These are phyloP conservation scores for Clarireedia paspali DNA, from an alignment of 2,329 filamentous ascomycete genomes.

Conservation along the genomic window DNA sequence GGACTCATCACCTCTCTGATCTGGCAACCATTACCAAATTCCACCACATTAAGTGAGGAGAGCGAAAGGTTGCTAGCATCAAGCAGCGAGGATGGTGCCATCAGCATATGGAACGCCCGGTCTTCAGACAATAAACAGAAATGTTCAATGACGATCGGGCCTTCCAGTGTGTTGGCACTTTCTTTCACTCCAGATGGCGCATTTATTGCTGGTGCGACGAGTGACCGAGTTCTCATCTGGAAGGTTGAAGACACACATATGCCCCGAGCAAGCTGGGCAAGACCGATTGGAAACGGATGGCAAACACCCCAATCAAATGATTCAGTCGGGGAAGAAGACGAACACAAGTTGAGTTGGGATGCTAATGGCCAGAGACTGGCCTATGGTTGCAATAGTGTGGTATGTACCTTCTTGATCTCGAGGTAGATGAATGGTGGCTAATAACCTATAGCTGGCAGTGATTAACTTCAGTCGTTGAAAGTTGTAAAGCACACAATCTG, in stretches of 20 bases:
- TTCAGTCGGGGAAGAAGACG: constrained; percentile 48
- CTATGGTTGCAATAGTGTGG: constrained; percentile 55
- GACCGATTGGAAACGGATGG: constrained; percentile 48
- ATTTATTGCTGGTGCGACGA: constrained; percentile 55
- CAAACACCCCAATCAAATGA: constrained; percentile 45
- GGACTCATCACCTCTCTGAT: constrained; percentile 49
- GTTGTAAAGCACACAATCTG: not conserved
- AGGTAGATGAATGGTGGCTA: not conserved
- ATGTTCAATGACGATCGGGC: constrained; percentile 53
- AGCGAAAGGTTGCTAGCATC: constrained; percentile 43
- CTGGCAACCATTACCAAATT: constrained; percentile 49
- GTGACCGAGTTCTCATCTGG: constrained; percentile 54
- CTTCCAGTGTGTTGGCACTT: constrained; percentile 45
- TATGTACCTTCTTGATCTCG: constrained; percentile 33
- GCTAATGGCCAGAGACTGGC: constrained; percentile 53
- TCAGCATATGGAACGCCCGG: constrained; percentile 55
- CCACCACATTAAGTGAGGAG: constrained; percentile 36
- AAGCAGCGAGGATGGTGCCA: constrained; percentile 55
- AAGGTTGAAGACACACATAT: constrained; percentile 52
- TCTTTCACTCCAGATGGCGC: constrained; percentile 57
- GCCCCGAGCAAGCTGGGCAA: constrained; percentile 53
- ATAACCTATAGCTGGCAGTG: constrained; percentile 13
- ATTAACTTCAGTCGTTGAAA: constrained; percentile 15
- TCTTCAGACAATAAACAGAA: constrained; percentile 47
- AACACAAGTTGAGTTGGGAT: constrained; percentile 57